Conservation (phyloP, 192 early-diverging fungal genomes). For the Spinellus fusiger region DNA sequence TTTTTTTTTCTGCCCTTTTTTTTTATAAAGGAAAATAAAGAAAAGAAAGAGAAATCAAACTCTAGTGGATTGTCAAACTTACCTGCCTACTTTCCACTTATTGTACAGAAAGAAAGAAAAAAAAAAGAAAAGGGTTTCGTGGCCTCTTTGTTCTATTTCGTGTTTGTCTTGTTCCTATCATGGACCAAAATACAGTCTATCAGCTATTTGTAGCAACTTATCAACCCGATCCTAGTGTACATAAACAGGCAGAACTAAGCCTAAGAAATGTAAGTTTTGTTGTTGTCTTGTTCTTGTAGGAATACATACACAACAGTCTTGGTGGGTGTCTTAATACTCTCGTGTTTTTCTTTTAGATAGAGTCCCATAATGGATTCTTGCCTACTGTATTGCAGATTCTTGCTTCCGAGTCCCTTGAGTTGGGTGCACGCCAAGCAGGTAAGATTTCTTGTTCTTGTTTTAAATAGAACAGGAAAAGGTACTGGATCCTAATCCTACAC, state of each 20-base stretch:
- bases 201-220: constrained; percentile 73
- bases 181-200: constrained; percentile 58
- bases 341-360: constrained; percentile 19
- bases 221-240: constrained; percentile 70
- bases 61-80: too few relatives aligned
- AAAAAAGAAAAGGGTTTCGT: too few relatives aligned
- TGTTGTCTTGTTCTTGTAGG: constrained; percentile 4
- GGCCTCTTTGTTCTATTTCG: too few relatives aligned
- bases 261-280: constrained; percentile 56
- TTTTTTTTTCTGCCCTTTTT: too few relatives aligned
- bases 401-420: constrained; percentile 45
- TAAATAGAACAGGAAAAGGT: constrained; percentile 35
- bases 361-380: constrained; percentile 44
- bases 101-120: too few relatives aligned
- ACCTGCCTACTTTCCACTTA: too few relatives aligned
- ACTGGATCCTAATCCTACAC: neutral
- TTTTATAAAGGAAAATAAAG: too few relatives aligned
- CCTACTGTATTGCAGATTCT: constrained; percentile 48
- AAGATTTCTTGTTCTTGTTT: neutral
- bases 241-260: constrained; percentile 77
- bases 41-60: too few relatives aligned
- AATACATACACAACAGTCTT: constrained; percentile 10
- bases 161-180: constrained; percentile 13
- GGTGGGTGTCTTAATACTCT: neutral
- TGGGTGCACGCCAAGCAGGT: constrained; percentile 55